Evolutionary conservation across 2,329 filamentous ascomycete genomes (phyloP).

Genomic region (Aspergillus neotritici): DNA sequence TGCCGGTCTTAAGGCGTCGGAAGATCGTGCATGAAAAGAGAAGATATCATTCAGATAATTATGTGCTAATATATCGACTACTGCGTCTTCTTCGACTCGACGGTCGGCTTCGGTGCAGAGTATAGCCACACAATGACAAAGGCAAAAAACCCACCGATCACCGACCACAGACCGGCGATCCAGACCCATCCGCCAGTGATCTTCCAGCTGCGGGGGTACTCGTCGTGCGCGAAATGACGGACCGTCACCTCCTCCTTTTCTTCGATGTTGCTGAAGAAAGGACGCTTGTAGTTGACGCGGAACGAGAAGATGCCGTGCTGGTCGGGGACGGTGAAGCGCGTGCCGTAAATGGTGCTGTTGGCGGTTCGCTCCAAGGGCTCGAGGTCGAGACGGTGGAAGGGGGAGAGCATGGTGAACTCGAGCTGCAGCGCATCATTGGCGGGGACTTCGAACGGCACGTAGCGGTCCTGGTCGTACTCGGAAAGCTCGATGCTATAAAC

Average conservation of each 20-base stretch:
- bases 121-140: constrained; percentile 90
- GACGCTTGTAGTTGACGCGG: constrained; percentile 92
- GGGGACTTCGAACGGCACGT: constrained; percentile 66
- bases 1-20: background rate
- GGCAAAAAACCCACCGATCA: constrained; percentile 73
- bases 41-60: constrained; percentile 17
- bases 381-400: constrained; percentile 84
- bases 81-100: constrained; percentile 44
- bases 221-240: constrained; percentile 92
- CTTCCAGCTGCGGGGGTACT: constrained; percentile 84
- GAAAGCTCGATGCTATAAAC: constrained; percentile 83
- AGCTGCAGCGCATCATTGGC: constrained; percentile 73
- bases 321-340: constrained; percentile 77
- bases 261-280: constrained; percentile 81
- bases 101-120: constrained; percentile 49
- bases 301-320: constrained; percentile 99
- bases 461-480: constrained; percentile 72
- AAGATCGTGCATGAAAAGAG: constrained; percentile 8
- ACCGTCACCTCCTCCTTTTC: constrained; percentile 95
- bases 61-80: constrained; percentile 24
- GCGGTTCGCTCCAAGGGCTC: constrained; percentile 51
- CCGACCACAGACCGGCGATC: constrained; percentile 81
- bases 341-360: constrained; percentile 67
- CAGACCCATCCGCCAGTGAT: constrained; percentile 93
- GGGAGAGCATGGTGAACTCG: constrained; percentile 97